Base-by-base conservation (phyloP, 1,139 yeast species). In the Nematodospora anomalae region DNA sequence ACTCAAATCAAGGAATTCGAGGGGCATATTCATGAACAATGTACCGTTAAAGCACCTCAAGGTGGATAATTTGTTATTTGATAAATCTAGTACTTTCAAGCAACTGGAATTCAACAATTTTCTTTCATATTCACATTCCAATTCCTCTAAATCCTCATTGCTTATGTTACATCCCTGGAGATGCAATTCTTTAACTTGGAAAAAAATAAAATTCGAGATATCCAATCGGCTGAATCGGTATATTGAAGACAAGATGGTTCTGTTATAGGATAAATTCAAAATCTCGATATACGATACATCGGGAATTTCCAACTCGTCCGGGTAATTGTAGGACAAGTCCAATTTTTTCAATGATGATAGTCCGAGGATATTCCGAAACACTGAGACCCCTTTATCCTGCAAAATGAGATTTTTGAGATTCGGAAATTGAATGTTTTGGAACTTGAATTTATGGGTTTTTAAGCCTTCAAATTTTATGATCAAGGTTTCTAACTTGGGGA, bases 161-260 rank as follows among this genome's bases (percentile, higher is more conserved):
- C 36, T 33, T 6, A 44, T 43, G 25, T 44, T 44, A 23, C 47
- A 43, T 5, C 48, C 47, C 21, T 41, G 44, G 18, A 44, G 38
- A 30, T 37, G 35, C 15, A 44, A 37, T 28, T 39, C 42, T 6
- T 23, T 34, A 5, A 43, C 39, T 12, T 32, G 36, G 22, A 34
- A 36, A 20, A 44, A 41, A 3, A 44, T 35, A 26, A 26, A 44
- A n/a, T 30, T 25, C 13, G 44, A 30, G 10, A 43, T 42, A 13
- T 39, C 41, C 6, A 30, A 21, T 13, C 35, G 25, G 11, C 33
- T 35, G 36, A 39, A 31, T 23, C 41, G 22, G 26, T 41, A 43
- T 4, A 44, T 36, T n/a, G 41, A 36, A n/a, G 42, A 32, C 6
- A 44, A 29, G n/a, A 44, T 30, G 8, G 35, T 36, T 15, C 46